phyloP scores from a whole-genome alignment of 805 yeast species.

The Pichia californica region DNA sequence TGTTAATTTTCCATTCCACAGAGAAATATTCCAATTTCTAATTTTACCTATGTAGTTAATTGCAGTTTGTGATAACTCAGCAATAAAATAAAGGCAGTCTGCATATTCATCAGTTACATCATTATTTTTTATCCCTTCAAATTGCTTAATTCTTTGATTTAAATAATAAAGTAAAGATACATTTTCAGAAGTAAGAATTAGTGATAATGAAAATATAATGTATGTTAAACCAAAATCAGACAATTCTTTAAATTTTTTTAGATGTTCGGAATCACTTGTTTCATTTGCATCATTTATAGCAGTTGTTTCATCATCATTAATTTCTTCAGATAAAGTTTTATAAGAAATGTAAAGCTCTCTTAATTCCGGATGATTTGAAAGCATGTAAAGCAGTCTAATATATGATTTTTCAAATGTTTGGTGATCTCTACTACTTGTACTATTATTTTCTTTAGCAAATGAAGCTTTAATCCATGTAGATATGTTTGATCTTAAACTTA shows the following conservation, averaged over 20 bases:
- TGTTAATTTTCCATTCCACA: conserved; percentile 76
- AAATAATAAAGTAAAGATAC: conserved; percentile 68
- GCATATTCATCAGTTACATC: conserved; percentile 22
- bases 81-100: conserved; percentile 45
- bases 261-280: background rate
- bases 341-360: conserved; percentile 30
- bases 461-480: conserved; percentile 70
- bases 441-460: conserved; percentile 32
- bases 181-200: conserved; percentile 59
- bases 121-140: conserved; percentile 48
- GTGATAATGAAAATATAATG: conserved; percentile 50
- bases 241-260: conserved; percentile 18
- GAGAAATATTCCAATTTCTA: conserved; percentile 62
- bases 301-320: conserved; percentile 9
- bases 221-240: conserved; percentile 52
- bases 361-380: conserved; percentile 72
- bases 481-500: conserved; percentile 40
- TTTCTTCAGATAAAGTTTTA: conserved; percentile 4
- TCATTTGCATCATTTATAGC: conserved; percentile 11
- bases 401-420: conserved; percentile 68
- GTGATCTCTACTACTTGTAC: conserved; percentile 35
- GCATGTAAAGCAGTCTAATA: conserved; percentile 58
- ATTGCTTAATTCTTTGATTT: conserved; percentile 74
- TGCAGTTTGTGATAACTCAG: conserved; percentile 68
- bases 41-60: conserved; percentile 51